Evolutionary conservation across 306 rosid genomes (phyloP), one percentile per base, ranked within the genome.

Genomic region (Malus sieversii): DNA sequence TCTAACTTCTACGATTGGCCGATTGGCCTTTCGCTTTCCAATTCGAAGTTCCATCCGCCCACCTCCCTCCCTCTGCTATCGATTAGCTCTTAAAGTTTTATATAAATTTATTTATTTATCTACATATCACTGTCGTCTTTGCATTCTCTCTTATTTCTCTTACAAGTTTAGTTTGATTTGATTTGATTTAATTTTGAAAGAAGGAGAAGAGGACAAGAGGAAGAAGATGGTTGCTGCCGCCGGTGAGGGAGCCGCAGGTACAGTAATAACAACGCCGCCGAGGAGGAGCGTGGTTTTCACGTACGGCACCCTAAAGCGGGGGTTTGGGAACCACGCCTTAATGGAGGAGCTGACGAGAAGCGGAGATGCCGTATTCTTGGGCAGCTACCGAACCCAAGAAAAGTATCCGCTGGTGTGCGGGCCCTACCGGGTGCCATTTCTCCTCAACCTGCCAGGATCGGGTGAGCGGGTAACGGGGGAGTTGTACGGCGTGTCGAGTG

Each of bases 371-470:
- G 73, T 85, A 15, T 89, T 91, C 84, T 10, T 84, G 73, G 83
- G 93, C 70, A 78, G 25, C 75, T 86, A 64, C 85, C 81, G 83
- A 9, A 88, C 94, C 57, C 33, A 76, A 9, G 78, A 22, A 48
- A 72, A 55, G 1, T 87, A 79, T 68, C 97, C 97, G 0, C 94
- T 88, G 45, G 92, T 91, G 4, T 91, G 93, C 38, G 98, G 98
- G 20, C 91, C 97, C 32, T 88, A 87, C 82, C 75, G 84, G 4
- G 96, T 91, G n/a, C 96, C 96, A 1, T 91, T 89, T 74, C 91
- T 93, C 44, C 78, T 93, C 68, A 88, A 88, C 82, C n/a, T 90
- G 7, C 85, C 84, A 70, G 93, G 92, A 6, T 84, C 87, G 11
- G 92, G 91, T 48, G 82, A 85, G 57, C 48, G 57, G 2, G 96